Base-by-base conservation (phyloP, 805 yeast species). In the Cyberlindnera euphorbiae region DNA sequence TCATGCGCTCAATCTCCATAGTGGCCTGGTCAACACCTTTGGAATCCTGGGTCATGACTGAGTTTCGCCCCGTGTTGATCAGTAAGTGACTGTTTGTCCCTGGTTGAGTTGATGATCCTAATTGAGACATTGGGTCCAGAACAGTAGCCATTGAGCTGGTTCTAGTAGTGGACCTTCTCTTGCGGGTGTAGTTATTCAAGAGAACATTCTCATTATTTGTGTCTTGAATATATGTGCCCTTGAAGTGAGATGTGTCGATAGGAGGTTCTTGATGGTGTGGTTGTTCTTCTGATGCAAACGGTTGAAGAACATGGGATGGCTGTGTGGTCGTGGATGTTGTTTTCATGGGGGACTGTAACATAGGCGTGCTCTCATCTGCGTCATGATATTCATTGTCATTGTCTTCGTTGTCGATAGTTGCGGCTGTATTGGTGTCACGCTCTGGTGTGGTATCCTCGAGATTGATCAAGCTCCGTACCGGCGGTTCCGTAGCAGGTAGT, bases 1-100 rank as follows among this genome's bases (percentile, higher is more conserved):
- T 60, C 75, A 75, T 68, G 41, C 73, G 66, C 38, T 64, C 60
- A 22, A 74, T 63, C 48, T 77, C 82, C 25, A 55, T 41, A 1
- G 63, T 54, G 6, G 67, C 66, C 10, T 65, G 53, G 26, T 64
- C 69, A n/a, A 64, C 46, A 28, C 35, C 30, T 33, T 52, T 60
- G 17, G 58, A 38, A 13, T 47, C 41, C 19, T 42, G 47, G 9
- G 56, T 50, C 24, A 38, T 36, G 11, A 43, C 39, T 11, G 53
- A 48, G 25, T 38, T 38, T 28, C 36, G 32, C 12, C 14, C 35
- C 13, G 35, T 33, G 17, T 22, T 24, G 5, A 29, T 17, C 17
- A 21, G 23, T 12, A 4, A 17, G 13, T 28, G 33, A 30, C 17
- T 24, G n/a, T n/a, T n/a, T n/a, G n/a, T n/a, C n/a, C n/a, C n/a